These are phyloP conservation scores for Diatrype stigma DNA, from an alignment of 2,329 filamentous ascomycete genomes.

Conservation along the genomic window DNA sequence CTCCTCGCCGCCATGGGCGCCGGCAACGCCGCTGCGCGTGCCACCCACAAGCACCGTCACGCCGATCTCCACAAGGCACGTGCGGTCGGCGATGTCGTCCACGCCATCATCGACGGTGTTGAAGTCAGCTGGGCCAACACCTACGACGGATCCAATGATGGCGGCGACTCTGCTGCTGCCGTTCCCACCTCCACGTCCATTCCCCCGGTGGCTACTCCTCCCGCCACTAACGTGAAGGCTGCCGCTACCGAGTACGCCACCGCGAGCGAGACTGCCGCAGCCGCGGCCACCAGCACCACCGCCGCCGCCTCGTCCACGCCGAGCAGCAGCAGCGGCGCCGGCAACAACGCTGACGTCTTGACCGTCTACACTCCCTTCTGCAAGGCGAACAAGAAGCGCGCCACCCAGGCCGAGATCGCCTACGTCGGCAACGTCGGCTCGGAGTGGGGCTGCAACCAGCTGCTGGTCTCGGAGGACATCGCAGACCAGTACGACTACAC, in stretches of 20 bases:
- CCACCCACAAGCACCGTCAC: background rate
- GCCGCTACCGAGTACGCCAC: background rate
- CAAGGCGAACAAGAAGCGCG: background rate
- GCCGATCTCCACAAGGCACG: background rate
- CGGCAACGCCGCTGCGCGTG: background rate
- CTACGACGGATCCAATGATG: background rate
- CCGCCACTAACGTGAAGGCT: background rate
- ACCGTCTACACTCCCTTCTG: background rate
- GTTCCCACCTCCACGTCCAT: background rate
- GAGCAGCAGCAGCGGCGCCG: background rate
- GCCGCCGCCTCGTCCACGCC: background rate
- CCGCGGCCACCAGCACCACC: background rate
- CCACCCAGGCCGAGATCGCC: background rate
- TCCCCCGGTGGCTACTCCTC: background rate
- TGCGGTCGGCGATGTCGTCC: background rate
- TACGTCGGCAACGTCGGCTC: background rate
- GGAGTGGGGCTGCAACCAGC: background rate
- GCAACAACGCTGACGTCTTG: background rate
- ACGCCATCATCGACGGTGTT: background rate
- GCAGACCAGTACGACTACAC: background rate
- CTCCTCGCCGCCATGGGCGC: background rate
- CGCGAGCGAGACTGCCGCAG: background rate
- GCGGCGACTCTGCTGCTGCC: background rate
- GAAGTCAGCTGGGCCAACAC: background rate
- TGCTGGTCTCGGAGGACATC: background rate